Base-by-base conservation (phyloP, 164 flowering plant genomes). In the Stephania cephalantha region DNA sequence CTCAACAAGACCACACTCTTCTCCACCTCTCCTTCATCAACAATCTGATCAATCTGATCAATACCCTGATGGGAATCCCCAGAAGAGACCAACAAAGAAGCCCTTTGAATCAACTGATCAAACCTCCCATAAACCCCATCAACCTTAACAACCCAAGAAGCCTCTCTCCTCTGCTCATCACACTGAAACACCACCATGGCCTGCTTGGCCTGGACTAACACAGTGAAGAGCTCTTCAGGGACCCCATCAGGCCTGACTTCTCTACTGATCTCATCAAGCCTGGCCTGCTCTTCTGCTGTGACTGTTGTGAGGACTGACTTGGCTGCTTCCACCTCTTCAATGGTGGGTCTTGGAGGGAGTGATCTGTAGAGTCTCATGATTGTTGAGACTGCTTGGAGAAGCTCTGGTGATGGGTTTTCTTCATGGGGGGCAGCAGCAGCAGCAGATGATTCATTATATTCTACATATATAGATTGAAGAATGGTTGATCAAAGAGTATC, bases 241-340 rank as follows among this genome's bases (percentile, higher is more conserved):
- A 89, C 88, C 30, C 82, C 85, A n/a, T 73, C 45, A 1, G 86
- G 83, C 12, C 52, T 68, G 35, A 58, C 31, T n/a, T 76, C 77
- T 65, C 65, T 79, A 0, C 85, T 68, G 42, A 91, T 85, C 58
- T 82, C 88, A 31, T 88, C 90, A 3, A 90, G 83, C 50, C 71
- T 86, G 45, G 46, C 22, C 64, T 85, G 55, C 45, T 91, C 90
- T 71, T 89, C 91, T 17, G 22, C 48, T 22, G 85, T 64, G 4
- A 82, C 87, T n/a, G 85, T 82, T 35, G 70, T 71, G 76, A 91
- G 69, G 5, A 90, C 81, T 1, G 82, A 77, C 70, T 35, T 71
- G 75, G 93, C 93, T 20, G 90, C 97, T 79, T 85, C 88, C 13
- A 89, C 84, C 70, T 89, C 91, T 5, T 90, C 94, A 10, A 90